Conservation (phyloP, 1,284 basidiomycete genomes). For the Fistulina hepatica region DNA sequence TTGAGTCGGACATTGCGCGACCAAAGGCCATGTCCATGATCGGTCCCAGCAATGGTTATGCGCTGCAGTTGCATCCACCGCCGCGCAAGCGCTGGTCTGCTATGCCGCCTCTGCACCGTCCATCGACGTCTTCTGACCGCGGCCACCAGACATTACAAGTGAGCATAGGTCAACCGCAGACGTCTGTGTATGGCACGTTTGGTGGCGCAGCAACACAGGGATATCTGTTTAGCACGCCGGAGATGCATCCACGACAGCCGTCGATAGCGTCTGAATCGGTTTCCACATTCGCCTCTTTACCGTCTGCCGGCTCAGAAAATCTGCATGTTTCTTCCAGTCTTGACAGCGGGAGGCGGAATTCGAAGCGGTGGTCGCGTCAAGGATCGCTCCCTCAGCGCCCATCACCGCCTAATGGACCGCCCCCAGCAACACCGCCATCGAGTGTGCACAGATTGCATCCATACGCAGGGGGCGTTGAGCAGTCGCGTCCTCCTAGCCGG, state of each 20-base stretch:
- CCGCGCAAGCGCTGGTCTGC: conserved; percentile 9
- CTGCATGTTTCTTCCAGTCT: neutral
- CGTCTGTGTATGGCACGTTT: neutral
- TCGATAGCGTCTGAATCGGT: neutral
- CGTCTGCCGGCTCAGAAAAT: neutral
- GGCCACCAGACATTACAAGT: too few species aligned
- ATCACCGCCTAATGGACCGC: conserved; percentile 9
- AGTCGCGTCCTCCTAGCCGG: conserved; percentile 10
- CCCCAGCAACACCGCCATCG: conserved; percentile 4
- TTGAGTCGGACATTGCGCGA: neutral
- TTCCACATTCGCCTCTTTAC: neutral
- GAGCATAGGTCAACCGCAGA: too few species aligned
- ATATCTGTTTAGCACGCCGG: neutral
- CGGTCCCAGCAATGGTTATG: neutral
- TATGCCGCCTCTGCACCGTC: neutral
- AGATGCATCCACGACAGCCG: neutral
- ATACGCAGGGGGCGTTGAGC: conserved; percentile 11
- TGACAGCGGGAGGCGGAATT: neutral
- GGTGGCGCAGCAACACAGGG: neutral
- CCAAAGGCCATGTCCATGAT: neutral
- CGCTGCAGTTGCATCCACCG: conserved; percentile 8
- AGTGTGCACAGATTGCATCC: conserved; percentile 11
- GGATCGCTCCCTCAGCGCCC: conserved; percentile 9
- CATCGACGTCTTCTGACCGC: neutral
- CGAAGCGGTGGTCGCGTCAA: conserved; percentile 10